Conservation (phyloP, 78 protist genomes). For the Neovahlkampfia damariscottae region DNA sequence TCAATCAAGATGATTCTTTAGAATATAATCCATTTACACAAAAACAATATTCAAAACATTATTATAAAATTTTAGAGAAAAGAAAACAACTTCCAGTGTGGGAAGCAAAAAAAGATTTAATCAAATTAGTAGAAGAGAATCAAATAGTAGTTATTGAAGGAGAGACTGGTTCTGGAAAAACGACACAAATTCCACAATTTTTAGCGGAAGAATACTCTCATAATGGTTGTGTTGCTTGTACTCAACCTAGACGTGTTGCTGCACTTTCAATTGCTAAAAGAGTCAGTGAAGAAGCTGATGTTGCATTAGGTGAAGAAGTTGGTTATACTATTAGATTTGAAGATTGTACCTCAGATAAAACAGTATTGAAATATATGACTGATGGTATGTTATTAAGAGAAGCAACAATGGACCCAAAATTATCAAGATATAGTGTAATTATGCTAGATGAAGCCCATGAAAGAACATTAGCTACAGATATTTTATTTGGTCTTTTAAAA, state of each 20-base stretch:
- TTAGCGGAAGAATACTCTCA: background rate
- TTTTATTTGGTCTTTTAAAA: conserved; percentile 76
- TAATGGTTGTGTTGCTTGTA: conserved; percentile 58
- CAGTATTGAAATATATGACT: conserved; percentile 91
- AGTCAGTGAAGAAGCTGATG: conserved; percentile 97
- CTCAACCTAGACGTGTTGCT: conserved; percentile 96
- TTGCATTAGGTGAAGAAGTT: conserved; percentile 83
- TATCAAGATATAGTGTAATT: conserved; percentile 67
- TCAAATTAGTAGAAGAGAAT: conserved; percentile 30
- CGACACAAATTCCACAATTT: conserved; percentile 79
- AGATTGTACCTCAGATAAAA: conserved; percentile 60
- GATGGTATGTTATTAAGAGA: conserved; percentile 93
- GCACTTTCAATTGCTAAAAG: conserved; percentile 79
- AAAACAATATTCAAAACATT: background rate
- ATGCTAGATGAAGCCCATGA: conserved; percentile 99
- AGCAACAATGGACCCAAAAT: conserved; percentile 48
- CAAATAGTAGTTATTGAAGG: conserved; percentile 88
- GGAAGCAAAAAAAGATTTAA: background rate
- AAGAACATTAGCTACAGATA: conserved; percentile 92
- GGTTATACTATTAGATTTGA: conserved; percentile 99
- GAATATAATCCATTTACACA: background rate
- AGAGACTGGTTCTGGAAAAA: conserved; percentile 98
- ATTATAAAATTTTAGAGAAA: background rate
- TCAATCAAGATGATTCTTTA: no score
- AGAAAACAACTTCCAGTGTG: background rate